Percentiles rank a stretch among this genome's conserved stretches.
Evolutionary conservation across 306 rosid species (phyloP).

Genomic region (Carpinus fangiana): DNA sequence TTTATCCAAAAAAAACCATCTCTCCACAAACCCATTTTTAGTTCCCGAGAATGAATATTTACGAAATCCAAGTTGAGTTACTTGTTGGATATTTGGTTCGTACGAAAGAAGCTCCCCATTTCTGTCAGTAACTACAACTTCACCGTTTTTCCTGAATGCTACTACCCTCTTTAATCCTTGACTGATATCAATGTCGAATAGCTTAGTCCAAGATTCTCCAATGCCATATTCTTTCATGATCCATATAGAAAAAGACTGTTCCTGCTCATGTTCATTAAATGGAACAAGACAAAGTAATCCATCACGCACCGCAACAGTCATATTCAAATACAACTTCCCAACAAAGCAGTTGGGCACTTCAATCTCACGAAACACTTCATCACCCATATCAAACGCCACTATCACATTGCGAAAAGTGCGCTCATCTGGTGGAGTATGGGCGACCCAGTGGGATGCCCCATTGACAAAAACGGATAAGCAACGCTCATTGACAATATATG

Average conservation of each 20-base stretch:
- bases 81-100: background rate
- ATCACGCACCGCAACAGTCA: background rate
- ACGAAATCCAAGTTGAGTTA: background rate
- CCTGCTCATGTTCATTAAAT: background rate
- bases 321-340: background rate
- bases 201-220: conserved; percentile 25
- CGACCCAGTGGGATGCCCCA: conserved; percentile 20
- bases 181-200: background rate
- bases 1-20: background rate
- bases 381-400: conserved; percentile 6
- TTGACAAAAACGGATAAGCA: conserved; percentile 4
- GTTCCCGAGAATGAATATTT: too few species aligned
- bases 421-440: background rate
- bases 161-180: background rate
- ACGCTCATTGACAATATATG: background rate
- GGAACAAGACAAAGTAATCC: conserved; percentile 2
- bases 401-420: background rate
- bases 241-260: conserved; percentile 5
- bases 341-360: conserved; percentile 2
- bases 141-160: conserved; percentile 5
- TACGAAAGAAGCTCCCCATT: conserved; percentile 18
- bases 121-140: conserved; percentile 1
- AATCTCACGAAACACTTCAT: conserved; percentile 13
- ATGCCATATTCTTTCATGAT: conserved; percentile 18
- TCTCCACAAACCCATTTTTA: too few species aligned